Evolutionary conservation across 1,284 basidiomycete genomes (phyloP).

Genomic region (Heterobasidion irregulare): DNA sequence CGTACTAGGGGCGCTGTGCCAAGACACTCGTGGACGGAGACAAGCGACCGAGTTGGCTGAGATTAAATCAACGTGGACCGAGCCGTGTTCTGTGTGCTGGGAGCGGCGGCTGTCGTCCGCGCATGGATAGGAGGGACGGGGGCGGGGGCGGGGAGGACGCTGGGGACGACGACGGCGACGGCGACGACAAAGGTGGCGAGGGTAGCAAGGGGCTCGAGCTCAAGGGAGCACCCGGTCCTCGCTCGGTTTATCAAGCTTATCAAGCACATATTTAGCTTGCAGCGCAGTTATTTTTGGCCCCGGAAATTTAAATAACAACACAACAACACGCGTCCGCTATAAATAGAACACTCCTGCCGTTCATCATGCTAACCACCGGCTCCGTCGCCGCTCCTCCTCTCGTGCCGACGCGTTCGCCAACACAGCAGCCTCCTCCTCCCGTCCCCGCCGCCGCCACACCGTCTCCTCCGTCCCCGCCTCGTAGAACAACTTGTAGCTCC

Average conservation of each 20-base stretch:
- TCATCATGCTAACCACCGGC: constrained; percentile 22
- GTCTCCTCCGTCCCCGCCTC: constrained; percentile 54
- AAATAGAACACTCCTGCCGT: constrained; percentile 2
- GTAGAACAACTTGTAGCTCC: constrained; percentile 71
- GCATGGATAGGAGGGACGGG: constrained; percentile 4
- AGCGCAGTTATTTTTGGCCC: constrained; percentile 1
- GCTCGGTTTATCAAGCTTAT: constrained; percentile 4
- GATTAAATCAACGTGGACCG: constrained; percentile 12
- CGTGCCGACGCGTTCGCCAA: constrained; percentile 33
- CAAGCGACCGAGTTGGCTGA: constrained; percentile 4
- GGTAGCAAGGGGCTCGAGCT: not conserved
- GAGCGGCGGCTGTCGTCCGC: constrained; percentile 1
- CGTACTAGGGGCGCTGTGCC: constrained; percentile 1
- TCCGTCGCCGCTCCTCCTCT: constrained; percentile 45
- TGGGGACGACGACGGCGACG: constrained; percentile 6
- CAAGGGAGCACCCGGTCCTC: not conserved
- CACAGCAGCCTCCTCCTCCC: constrained; percentile 31
- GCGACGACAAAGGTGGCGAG: not conserved
- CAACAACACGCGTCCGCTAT: not conserved
- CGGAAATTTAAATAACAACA: not conserved
- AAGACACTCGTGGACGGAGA: not conserved
- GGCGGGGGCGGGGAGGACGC: constrained; percentile 6
- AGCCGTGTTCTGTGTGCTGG: constrained; percentile 3
- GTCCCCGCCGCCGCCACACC: constrained; percentile 28
- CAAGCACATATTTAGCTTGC: constrained; percentile 3